phyloP scores from a whole-genome alignment of 805 yeast species.

The Henningerozyma blattae region DNA sequence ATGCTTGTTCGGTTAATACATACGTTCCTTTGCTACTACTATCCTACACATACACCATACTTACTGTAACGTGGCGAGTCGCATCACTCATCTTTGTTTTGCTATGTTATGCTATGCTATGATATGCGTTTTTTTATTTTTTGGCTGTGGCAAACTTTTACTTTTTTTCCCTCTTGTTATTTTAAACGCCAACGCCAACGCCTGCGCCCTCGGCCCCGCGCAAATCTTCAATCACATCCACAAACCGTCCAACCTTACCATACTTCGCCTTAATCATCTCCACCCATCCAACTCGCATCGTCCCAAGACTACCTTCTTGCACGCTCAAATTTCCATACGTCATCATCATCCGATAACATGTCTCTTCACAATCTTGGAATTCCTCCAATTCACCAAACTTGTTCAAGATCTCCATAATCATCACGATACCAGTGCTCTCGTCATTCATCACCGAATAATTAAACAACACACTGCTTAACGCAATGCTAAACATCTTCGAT shows the following conservation, averaged over 20 bases:
- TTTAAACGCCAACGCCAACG: no score
- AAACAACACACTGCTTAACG: conserved; percentile 38
- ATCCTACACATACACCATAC: no score
- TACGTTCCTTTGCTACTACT: no score
- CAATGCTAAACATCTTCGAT: conserved; percentile 25
- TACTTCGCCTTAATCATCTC: conserved; percentile 12
- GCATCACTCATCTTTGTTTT: no score
- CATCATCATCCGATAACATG: conserved; percentile 51
- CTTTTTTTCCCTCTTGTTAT: no score
- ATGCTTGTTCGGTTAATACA: no score
- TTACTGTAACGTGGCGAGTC: no score
- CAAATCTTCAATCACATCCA: conserved; percentile 6
- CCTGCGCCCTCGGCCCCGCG: no score
- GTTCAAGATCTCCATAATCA: conserved; percentile 19
- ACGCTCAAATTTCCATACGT: conserved; percentile 57
- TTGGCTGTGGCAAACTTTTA: no score
- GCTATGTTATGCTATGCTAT: no score
- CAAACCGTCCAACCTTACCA: conserved; percentile 13
- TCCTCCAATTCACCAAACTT: conserved; percentile 21
- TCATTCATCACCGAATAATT: conserved; percentile 34
- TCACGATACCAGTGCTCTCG: conserved; percentile 22
- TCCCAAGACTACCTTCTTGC: no score
- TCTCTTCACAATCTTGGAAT: conserved; percentile 39
- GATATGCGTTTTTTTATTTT: no score
- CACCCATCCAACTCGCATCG: conserved; percentile 22